These are phyloP conservation scores for Phaffomyces opuntiae DNA, from an alignment of 805 yeast genomes.

Conservation along the genomic window DNA sequence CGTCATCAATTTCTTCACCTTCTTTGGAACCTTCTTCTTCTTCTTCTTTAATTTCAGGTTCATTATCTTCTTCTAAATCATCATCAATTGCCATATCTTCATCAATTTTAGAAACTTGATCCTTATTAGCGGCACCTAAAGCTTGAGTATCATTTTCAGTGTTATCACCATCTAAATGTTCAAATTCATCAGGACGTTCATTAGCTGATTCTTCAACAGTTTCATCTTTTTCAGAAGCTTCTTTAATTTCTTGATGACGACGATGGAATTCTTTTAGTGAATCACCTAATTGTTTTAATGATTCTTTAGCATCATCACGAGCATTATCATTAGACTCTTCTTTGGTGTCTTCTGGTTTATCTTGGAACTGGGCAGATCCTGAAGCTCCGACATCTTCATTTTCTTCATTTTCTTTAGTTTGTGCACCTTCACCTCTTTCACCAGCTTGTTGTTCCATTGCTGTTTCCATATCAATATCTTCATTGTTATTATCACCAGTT, in stretches of 20 bases:
- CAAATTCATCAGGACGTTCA: slow-evolving; percentile 78
- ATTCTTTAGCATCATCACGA: slow-evolving; percentile 63
- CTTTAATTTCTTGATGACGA: slow-evolving; percentile 81
- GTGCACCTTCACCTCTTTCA: slow-evolving; percentile 56
- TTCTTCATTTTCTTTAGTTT: slow-evolving; percentile 46
- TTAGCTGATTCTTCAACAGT: slow-evolving; percentile 45
- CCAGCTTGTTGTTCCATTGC: slow-evolving; percentile 56
- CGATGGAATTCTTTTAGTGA: slow-evolving; percentile 86
- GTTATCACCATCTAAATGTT: slow-evolving; percentile 74
- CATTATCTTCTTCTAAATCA: slow-evolving; percentile 35
- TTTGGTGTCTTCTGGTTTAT: slow-evolving; percentile 34
- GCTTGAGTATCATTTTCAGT: slow-evolving; percentile 84
- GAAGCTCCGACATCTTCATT: slow-evolving; percentile 63
- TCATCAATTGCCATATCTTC: slow-evolving; percentile 81
- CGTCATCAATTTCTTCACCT: slow-evolving; percentile 21
- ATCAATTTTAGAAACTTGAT: slow-evolving; percentile 68
- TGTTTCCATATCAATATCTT: slow-evolving; percentile 47
- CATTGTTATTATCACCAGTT: slow-evolving; percentile 32
- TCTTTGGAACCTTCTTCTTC: slow-evolving; percentile 29
- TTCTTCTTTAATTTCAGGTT: slow-evolving; percentile 28
- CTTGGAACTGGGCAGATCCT: slow-evolving; percentile 43
- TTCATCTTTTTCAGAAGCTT: slow-evolving; percentile 47
- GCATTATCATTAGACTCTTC: slow-evolving; percentile 43
- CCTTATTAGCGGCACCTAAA: slow-evolving; percentile 79
- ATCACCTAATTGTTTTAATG: slow-evolving; percentile 86